phyloP scores from a whole-genome alignment of 2,329 filamentous ascomycete genomes.

The Orbilia quercus region DNA sequence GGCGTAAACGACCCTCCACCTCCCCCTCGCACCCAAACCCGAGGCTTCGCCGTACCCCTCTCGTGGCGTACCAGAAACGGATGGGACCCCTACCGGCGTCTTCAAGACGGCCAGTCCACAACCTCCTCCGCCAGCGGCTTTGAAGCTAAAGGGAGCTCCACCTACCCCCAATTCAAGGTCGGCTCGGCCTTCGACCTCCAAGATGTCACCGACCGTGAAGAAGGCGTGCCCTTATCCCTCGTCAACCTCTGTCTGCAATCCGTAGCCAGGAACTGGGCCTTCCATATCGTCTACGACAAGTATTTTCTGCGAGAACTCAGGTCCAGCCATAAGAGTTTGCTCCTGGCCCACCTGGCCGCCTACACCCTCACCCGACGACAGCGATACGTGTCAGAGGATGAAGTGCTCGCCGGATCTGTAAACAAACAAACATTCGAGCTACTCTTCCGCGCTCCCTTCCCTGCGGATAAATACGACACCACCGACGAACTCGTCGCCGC shows the following conservation, averaged over 20 bases:
- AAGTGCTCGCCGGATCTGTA: conserved; percentile 31
- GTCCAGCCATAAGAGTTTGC: conserved; percentile 55
- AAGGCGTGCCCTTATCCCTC: conserved; percentile 30
- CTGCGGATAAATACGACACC: conserved; percentile 28
- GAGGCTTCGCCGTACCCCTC: conserved; percentile 44
- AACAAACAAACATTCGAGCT: conserved; percentile 33
- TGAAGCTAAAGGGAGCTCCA: conserved; percentile 42
- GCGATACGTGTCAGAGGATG: conserved; percentile 34
- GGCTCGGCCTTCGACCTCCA: conserved; percentile 44
- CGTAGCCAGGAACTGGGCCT: conserved; percentile 57
- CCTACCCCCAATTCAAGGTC: conserved; percentile 40
- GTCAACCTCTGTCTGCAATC: conserved; percentile 54
- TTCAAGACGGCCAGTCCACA: conserved; percentile 48
- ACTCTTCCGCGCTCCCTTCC: conserved; percentile 44
- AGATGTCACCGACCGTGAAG: conserved; percentile 1
- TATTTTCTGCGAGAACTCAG: conserved; percentile 58
- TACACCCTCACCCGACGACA: conserved; percentile 39
- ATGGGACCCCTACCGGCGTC: conserved; percentile 37
- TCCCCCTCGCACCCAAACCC: conserved; percentile 54
- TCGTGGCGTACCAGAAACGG: conserved; percentile 48
- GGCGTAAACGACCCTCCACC: conserved; percentile 42
- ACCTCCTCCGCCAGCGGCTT: conserved; percentile 53
- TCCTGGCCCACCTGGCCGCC: conserved; percentile 57
- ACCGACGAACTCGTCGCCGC: conserved; percentile 15
- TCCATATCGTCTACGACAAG: conserved; percentile 58